Evolutionary conservation across 768 basidiomycete genomes (phyloP).

Genomic region (Mycena galopus): DNA sequence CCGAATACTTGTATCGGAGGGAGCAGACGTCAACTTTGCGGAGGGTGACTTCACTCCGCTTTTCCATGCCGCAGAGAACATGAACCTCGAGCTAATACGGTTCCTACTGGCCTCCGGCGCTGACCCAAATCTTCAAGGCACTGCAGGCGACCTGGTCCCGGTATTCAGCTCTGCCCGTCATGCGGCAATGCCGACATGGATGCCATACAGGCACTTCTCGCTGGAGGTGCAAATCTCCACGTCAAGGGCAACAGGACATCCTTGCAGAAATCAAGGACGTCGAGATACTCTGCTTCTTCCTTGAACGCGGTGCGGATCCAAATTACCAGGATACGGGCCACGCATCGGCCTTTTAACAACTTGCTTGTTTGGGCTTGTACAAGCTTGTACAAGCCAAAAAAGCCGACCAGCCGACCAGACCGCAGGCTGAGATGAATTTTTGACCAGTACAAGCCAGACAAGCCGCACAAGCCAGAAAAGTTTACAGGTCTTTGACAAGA

Average conservation of each 20-base stretch:
- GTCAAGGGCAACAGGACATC: neutral
- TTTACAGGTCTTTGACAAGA: too few species aligned
- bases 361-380: too few species aligned
- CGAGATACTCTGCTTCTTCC: neutral
- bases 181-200: neutral
- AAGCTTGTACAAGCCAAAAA: too few species aligned
- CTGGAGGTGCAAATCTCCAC: neutral
- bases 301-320: neutral
- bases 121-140: neutral
- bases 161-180: neutral
- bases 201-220: neutral
- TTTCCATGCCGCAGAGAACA: neutral
- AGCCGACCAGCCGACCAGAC: too few species aligned
- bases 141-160: neutral
- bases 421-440: too few species aligned
- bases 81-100: neutral
- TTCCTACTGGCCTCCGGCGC: neutral
- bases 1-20: too few species aligned
- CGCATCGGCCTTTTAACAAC: too few species aligned
- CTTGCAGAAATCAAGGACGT: neutral
- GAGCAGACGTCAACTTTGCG: too few species aligned
- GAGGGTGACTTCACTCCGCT: too few species aligned
- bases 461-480: too few species aligned
- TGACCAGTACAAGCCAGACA: too few species aligned
- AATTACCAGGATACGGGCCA: neutral